phyloP scores from a whole-genome alignment of 345 rosid species.

The Syzygium grande region DNA sequence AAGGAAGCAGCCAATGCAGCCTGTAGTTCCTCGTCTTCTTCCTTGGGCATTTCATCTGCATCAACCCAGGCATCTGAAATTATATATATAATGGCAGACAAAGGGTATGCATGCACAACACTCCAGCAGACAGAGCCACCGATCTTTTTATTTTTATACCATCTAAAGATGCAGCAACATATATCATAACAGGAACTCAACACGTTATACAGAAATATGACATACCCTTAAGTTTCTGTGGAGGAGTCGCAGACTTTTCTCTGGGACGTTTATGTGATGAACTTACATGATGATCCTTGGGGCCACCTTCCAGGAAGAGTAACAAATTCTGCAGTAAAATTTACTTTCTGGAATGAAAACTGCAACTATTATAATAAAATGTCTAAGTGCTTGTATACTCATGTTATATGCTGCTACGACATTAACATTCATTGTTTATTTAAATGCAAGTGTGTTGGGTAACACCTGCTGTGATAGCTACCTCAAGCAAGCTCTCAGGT shows the following conservation, averaged over 20 bases:
- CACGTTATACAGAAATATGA: not conserved
- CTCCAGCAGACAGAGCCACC: not conserved
- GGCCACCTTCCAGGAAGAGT: slow-evolving; percentile 95
- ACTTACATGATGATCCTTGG: slow-evolving; percentile 60
- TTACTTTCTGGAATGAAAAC: not conserved
- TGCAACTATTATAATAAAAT: not conserved
- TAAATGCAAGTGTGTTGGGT: not conserved
- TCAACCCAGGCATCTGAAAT: slow-evolving; percentile 7
- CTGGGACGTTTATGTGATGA: slow-evolving; percentile 84
- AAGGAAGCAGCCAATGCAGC: slow-evolving; percentile 61
- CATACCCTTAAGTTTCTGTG: slow-evolving; percentile 55
- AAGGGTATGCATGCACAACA: not conserved
- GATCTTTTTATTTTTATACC: not conserved
- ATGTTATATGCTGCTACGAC: not conserved
- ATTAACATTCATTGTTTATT: not conserved
- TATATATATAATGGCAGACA: slow-evolving; percentile 1
- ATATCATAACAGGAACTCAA: not conserved
- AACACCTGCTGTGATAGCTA: slow-evolving; percentile 1
- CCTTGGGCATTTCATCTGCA: slow-evolving; percentile 25
- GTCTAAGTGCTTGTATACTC: not conserved
- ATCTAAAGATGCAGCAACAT: not conserved
- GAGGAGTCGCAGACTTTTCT: slow-evolving; percentile 55
- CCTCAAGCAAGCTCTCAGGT: slow-evolving; percentile 89
- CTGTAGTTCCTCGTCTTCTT: slow-evolving; percentile 54
- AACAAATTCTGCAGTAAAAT: slow-evolving; percentile 53